Base-by-base conservation (phyloP, 139 green algal genomes). In the Mychonastes homosphaera region DNA sequence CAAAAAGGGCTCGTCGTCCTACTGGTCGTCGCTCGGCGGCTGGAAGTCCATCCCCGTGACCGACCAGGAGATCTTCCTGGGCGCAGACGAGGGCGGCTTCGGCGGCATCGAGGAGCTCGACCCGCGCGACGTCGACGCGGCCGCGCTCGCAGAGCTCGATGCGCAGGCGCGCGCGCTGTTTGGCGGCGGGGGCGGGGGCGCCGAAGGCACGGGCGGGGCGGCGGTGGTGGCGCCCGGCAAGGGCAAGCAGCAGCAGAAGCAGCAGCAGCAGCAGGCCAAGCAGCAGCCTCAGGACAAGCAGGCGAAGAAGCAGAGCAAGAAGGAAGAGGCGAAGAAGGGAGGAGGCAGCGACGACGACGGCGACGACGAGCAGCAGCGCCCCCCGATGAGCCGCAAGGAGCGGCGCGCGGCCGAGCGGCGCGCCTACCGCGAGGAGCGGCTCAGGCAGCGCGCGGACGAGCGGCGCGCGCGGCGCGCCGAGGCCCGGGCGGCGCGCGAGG, bases 11-110 rank as follows among this genome's bases (percentile, higher is more conserved):
- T 24, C 21, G 6, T 55, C 47, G n/a, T 23, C 16, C 7, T 46
- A 55, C 12, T 78, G 61, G 65, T 36, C 47, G 27, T 58, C 43
- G 5, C 18, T 64, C 23, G 13, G 52, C 0, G 78, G 75, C n/a
- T 90, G 84, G 82, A 57, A 72, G 33, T 15, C 61, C 6, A 69
- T 90, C 12, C 63, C 83, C 3, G 72, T 81, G 3, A 70, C 56
- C 24, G 76, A 84, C 50, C 74, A 78, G 18, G 74, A 81, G 52
- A 53, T 88, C 19, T 53, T 91, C 32, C 33, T 89, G 49, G 83
- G 84, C 3, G 63, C 71, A 12, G 78, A 83, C 26, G 83, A 92
- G 58, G 76, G 73, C 27, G 83, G 84, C n/a, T 92, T 92, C 61
- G 73, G 73, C 26, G 81, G 79, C 1, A 60, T 92, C 24, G 84